Evolutionary conservation across 2,329 filamentous ascomycete genomes (phyloP).

Genomic region (Epichloe hybrida): DNA sequence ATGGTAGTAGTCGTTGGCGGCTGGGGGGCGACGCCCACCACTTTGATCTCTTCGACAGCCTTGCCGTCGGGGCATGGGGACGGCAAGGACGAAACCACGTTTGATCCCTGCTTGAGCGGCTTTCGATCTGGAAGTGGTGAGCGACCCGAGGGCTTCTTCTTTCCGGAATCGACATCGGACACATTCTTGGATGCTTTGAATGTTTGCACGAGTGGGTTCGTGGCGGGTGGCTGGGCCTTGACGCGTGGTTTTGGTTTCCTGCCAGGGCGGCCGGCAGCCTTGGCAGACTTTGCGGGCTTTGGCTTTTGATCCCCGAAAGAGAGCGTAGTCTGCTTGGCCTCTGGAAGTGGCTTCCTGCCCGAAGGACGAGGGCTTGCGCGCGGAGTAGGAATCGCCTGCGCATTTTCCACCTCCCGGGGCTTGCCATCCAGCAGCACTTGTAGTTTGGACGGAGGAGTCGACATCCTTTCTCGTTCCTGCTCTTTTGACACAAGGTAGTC

Average conservation of each 20-base stretch:
- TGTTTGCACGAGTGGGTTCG: conserved; percentile 24
- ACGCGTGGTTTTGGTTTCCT: conserved; percentile 21
- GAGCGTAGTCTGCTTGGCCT: conserved; percentile 39
- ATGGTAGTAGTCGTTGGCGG: conserved; percentile 10
- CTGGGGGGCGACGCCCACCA: conserved; percentile 3
- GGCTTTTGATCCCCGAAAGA: conserved; percentile 22
- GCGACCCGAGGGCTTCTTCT: conserved; percentile 10
- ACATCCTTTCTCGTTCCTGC: conserved; percentile 26
- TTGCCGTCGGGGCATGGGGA: not conserved
- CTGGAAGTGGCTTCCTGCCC: conserved; percentile 25
- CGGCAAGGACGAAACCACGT: not conserved
- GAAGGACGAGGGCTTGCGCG: conserved; percentile 42
- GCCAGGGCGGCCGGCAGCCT: conserved; percentile 17
- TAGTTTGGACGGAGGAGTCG: conserved; percentile 10
- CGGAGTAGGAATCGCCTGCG: conserved; percentile 43
- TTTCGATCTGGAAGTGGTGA: conserved; percentile 3
- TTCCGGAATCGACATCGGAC: conserved; percentile 11
- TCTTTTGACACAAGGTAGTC: conserved; percentile 34
- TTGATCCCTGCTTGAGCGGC: not conserved
- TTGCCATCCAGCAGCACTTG: conserved; percentile 18
- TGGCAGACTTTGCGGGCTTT: conserved; percentile 10
- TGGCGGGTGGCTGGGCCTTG: conserved; percentile 24
- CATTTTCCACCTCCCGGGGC: conserved; percentile 27
- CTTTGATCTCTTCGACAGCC: conserved; percentile 3
- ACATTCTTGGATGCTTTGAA: conserved; percentile 32